Conservation (phyloP, 371 early-diverging fungal genomes). For the Mucor ambiguus region DNA sequence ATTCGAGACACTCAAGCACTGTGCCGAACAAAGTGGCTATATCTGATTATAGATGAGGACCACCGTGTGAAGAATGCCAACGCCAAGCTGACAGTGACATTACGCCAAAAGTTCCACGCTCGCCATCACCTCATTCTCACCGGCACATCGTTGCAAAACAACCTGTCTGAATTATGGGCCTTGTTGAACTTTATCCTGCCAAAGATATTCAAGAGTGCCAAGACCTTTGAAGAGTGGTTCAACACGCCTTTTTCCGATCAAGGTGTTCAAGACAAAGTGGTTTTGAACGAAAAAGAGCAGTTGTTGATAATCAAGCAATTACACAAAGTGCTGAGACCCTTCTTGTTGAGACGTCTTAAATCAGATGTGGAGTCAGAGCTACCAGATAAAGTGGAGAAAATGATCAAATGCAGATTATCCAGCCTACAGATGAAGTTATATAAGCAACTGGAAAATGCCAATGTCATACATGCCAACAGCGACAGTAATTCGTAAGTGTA, state of each 20-base stretch:
- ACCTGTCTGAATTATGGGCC: constrained; percentile 98
- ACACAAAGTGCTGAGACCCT: constrained; percentile 96
- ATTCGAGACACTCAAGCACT: constrained; percentile 89
- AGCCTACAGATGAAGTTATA: constrained; percentile 80
- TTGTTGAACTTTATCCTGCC: constrained; percentile 98
- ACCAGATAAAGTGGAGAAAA: constrained; percentile 98
- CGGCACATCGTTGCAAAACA: constrained; percentile 99
- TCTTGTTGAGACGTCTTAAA: constrained; percentile 97
- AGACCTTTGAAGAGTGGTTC: constrained; percentile 99
- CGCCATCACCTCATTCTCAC: constrained; percentile 98
- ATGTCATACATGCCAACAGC: constrained; percentile 60
- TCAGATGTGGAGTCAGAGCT: constrained; percentile 98
- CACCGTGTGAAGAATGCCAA: constrained; percentile 98
- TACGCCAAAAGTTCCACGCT: constrained; percentile 83
- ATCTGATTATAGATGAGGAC: constrained; percentile 98
- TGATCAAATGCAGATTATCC: constrained; percentile 91
- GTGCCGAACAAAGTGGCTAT: constrained; percentile 89
- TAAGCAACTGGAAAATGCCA: constrained; percentile 73
- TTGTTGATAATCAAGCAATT: constrained; percentile 95
- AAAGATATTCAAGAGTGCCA: constrained; percentile 92
- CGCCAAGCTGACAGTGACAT: constrained; percentile 83
- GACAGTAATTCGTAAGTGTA: constrained; percentile 52
- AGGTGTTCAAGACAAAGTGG: constrained; percentile 86
- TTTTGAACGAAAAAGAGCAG: constrained; percentile 96
- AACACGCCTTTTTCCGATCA: constrained; percentile 90